Conservation (phyloP, 441 rosid species). For the Bocquillonia castaneifolia region DNA sequence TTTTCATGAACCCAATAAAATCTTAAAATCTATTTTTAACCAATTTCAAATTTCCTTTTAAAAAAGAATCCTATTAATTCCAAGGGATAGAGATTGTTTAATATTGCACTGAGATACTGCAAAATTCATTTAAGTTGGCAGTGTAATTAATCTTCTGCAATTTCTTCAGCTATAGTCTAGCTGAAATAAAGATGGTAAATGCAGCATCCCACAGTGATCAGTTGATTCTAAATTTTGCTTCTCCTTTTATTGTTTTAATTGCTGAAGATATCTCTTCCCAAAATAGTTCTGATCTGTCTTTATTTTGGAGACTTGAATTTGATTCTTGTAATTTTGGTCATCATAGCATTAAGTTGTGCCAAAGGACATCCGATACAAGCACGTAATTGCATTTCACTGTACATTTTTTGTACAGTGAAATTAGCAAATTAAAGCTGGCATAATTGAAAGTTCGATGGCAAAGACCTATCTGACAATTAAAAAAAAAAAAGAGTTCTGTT, state of each 20-base stretch:
- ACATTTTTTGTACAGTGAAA: background rate
- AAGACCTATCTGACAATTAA: background rate
- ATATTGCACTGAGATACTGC: slow-evolving; percentile 9
- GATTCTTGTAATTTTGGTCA: slow-evolving; percentile 6
- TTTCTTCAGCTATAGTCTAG: slow-evolving; percentile 23
- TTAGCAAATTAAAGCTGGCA: background rate
- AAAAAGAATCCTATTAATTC: background rate
- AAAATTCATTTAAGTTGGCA: slow-evolving; percentile 27
- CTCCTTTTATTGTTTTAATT: background rate
- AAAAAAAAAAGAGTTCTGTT: background rate
- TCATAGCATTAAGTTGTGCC: slow-evolving; percentile 6
- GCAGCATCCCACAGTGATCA: background rate
- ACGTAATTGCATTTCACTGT: background rate
- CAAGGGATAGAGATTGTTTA: background rate
- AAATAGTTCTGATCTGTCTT: slow-evolving; percentile 20
- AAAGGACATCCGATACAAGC: background rate
- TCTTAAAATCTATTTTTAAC: too few species aligned
- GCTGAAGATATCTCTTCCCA: slow-evolving; percentile 3
- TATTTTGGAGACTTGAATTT: background rate
- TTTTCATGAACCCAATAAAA: too few species aligned
- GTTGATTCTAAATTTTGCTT: background rate
- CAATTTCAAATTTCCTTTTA: too few species aligned
- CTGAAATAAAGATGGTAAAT: slow-evolving; percentile 22
- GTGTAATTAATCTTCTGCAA: slow-evolving; percentile 18
- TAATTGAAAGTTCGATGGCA: background rate